Percentiles rank a stretch among this genome's conserved stretches.
Conservation (phyloP, 1,284 basidiomycete species). For the Trichosporon asahii region DNA sequence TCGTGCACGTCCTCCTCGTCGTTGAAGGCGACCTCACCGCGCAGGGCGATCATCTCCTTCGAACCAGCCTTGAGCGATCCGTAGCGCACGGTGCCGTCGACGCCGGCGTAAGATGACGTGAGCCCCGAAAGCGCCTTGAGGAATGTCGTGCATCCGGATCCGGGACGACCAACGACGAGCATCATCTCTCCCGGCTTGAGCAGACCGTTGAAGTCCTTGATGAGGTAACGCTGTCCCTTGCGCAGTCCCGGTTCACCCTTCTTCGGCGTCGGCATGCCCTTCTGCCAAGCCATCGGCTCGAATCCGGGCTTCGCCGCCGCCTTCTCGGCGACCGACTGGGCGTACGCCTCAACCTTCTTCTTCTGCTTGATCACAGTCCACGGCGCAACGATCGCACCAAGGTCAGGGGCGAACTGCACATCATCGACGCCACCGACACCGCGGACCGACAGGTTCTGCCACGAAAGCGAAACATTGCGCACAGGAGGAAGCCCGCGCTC, state of each 20-base stretch:
- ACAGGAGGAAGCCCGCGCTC: constrained; percentile 15
- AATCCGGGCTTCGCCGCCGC: constrained; percentile 14
- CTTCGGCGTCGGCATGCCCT: constrained; percentile 25
- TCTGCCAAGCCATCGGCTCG: constrained; percentile 24
- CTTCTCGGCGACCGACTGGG: constrained; percentile 23
- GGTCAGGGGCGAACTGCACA: constrained; percentile 39
- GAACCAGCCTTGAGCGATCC: constrained; percentile 38
- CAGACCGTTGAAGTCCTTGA: constrained; percentile 40
- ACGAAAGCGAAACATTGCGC: constrained; percentile 33
- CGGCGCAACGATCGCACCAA: constrained; percentile 38
- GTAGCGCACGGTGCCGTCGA: constrained; percentile 52
- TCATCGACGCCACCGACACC: constrained; percentile 42
- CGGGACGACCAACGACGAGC: constrained; percentile 51
- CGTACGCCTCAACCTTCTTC: constrained; percentile 30
- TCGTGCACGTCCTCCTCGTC: constrained; percentile 47
- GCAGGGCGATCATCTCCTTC: constrained; percentile 17
- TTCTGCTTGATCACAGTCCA: constrained; percentile 37
- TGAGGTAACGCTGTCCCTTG: constrained; percentile 42
- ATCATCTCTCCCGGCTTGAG: constrained; percentile 49
- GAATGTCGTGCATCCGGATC: constrained; percentile 54
- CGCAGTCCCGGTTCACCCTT: constrained; percentile 34
- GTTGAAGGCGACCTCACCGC: constrained; percentile 35
- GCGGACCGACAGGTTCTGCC: constrained; percentile 38
- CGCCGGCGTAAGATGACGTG: constrained; percentile 49
- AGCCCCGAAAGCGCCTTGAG: constrained; percentile 53